phyloP scores from a whole-genome alignment of 2,329 filamentous ascomycete genomes.

The Cladosporium sp. region DNA sequence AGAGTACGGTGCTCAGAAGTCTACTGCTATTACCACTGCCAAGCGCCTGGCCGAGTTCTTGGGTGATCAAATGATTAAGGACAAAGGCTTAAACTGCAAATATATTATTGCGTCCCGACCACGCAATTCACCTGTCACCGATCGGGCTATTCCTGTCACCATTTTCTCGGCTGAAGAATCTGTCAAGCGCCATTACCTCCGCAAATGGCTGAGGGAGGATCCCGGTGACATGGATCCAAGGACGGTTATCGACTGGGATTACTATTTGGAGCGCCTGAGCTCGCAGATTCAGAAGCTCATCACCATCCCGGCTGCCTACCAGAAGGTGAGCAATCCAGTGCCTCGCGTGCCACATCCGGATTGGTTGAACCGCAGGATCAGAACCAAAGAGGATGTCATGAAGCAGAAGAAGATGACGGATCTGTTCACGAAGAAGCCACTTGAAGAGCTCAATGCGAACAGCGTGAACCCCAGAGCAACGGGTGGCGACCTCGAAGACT shows the following conservation, averaged over 20 bases:
- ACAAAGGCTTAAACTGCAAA: constrained; percentile 98
- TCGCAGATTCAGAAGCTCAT: constrained; percentile 99
- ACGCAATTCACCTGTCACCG: constrained; percentile 85
- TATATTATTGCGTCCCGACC: constrained; percentile 94
- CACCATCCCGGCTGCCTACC: constrained; percentile 92
- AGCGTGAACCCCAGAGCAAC: constrained; percentile 49
- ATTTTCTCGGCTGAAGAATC: constrained; percentile 93
- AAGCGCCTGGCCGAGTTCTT: constrained; percentile 92
- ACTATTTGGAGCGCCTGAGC: constrained; percentile 91
- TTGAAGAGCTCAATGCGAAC: constrained; percentile 68
- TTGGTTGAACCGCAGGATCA: constrained; percentile 90
- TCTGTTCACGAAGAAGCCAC: constrained; percentile 68
- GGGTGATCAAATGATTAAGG: constrained; percentile 98
- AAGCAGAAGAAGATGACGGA: constrained; percentile 99
- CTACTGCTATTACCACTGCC: constrained; percentile 97
- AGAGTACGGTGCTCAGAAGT: constrained; percentile 93
- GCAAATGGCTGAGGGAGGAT: constrained; percentile 94
- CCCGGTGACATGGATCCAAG: constrained; percentile 86
- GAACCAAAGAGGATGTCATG: constrained; percentile 92
- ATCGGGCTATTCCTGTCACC: constrained; percentile 87
- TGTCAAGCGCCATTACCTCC: constrained; percentile 81
- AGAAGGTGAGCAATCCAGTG: constrained; percentile 91
- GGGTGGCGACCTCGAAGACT: constrained; percentile 52
- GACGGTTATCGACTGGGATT: constrained; percentile 89
- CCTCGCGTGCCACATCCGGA: constrained; percentile 91